These are phyloP conservation scores for Brettanomyces sp. DNA, from an alignment of 805 yeast species.

Conservation along the genomic window DNA sequence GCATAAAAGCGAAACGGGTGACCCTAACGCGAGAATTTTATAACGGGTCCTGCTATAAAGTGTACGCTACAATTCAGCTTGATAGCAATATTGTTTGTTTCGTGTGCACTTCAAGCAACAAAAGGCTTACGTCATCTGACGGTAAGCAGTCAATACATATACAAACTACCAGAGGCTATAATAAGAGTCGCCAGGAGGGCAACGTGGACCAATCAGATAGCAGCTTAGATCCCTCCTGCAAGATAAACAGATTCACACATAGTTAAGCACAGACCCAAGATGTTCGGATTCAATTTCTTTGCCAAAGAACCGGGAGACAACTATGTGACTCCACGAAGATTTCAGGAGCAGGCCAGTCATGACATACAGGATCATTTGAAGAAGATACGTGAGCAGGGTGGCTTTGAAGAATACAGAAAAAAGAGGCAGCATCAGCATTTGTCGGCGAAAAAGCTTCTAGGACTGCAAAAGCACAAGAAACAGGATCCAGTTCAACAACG, in stretches of 20 bases:
- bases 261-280: constrained; percentile 3
- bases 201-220: background rate
- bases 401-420: background rate
- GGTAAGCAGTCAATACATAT: too few species aligned
- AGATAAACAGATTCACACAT: background rate
- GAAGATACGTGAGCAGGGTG: constrained; percentile 6
- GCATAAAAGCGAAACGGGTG: too few species aligned
- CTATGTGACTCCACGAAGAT: constrained; percentile 23
- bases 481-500: background rate
- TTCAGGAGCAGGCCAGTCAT: constrained; percentile 23
- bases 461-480: background rate
- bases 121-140: too few species aligned
- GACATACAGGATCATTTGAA: constrained; percentile 22
- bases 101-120: too few species aligned
- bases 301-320: constrained; percentile 16
- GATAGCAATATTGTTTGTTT: too few species aligned
- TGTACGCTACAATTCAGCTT: too few species aligned
- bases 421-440: background rate
- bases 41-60: too few species aligned
- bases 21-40: too few species aligned
- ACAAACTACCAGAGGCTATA: too few species aligned
- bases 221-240: background rate
- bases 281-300: constrained; percentile 25
- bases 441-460: background rate
- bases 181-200: background rate